These are phyloP conservation scores for Paecilomyces formosus DNA, from an alignment of 2,329 filamentous ascomycete genomes.

Conservation along the genomic window DNA sequence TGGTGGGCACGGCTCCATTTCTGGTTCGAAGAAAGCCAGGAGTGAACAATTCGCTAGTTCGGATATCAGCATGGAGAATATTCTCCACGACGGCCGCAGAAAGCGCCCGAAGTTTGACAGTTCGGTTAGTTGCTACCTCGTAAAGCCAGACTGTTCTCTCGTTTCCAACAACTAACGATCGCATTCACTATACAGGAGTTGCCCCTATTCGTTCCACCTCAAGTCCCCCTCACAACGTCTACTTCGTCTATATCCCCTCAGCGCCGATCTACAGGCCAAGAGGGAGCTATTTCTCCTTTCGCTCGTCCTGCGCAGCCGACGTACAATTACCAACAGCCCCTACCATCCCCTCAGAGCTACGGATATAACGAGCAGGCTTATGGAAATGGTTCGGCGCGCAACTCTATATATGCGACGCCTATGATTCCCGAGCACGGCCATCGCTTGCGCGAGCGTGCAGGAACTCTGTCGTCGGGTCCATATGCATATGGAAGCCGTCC, in stretches of 20 bases:
- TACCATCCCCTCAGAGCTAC: constrained; percentile 81
- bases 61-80: constrained; percentile 96
- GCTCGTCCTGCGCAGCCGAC: constrained; percentile 69
- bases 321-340: constrained; percentile 66
- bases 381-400: constrained; percentile 22
- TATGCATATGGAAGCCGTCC: constrained; percentile 31
- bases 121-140: constrained; percentile 62
- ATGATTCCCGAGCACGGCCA: constrained; percentile 49
- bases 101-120: constrained; percentile 94
- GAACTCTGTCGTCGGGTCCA: constrained; percentile 41
- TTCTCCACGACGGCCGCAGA: constrained; percentile 90
- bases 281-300: constrained; percentile 61
- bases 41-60: constrained; percentile 84
- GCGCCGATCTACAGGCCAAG: constrained; percentile 69
- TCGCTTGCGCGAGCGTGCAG: constrained; percentile 58
- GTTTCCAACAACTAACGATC: constrained; percentile 5
- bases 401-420: constrained; percentile 55
- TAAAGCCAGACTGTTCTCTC: constrained; percentile 13
- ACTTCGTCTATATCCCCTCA: constrained; percentile 93
- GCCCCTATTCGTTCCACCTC: constrained; percentile 86
- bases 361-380: constrained; percentile 42
- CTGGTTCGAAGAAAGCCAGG: constrained; percentile 65
- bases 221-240: constrained; percentile 91
- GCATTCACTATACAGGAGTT: constrained; percentile 60
- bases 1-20: constrained; percentile 65